Evolutionary conservation across 169 alveolate species (phyloP), one percentile per base, ranked within the genome.

Genomic region (Plasmodium inui): DNA sequence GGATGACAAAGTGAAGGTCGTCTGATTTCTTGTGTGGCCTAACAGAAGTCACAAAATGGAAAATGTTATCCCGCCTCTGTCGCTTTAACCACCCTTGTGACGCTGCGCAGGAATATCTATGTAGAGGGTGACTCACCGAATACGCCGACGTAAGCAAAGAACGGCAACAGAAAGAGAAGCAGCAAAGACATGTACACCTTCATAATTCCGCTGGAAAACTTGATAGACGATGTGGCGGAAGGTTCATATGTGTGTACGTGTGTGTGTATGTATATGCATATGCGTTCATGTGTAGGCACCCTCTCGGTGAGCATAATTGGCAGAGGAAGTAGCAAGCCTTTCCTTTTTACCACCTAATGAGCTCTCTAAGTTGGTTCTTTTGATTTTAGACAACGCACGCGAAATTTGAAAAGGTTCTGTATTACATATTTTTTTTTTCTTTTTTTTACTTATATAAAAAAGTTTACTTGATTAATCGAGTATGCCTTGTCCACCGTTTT

Each of bases 401-500:
- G 53, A 46, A 46, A 46, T 46, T 46, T 46, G 57, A 46, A 12
- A 46, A 46, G 17, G 17, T 1, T 46, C 12, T 46, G 57, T 12
- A 46, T 3, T 46, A 46, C 57, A 46, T 46, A 37, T 37, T 37
- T 1, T 37, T 34, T 34, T 34, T 37, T 30, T 46, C 10, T 34
- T 39, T n/a, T 78, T 81, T 37, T 28, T 55, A 26, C 39, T 50
- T 81, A 37, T 26, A 30, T 83, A 39, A 83, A 67, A 39, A 37
- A 37, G 30, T 8, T 61, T 78, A 88, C 94, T 79, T 88, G 94
- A 61, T 88, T 88, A 57, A 88, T 88, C 70, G 94, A 78, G 76
- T 88, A 88, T 17, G 89, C 94, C 39, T 78, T 79, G 67, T 88
- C 94, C 37, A 88, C 81, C n/a, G 94, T 88, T 79, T 78, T 88